Percentiles rank a stretch among this genome's conserved stretches.
Evolutionary conservation across 305 asterid genomes (phyloP).

Genomic region (Fraxinus paxiana): DNA sequence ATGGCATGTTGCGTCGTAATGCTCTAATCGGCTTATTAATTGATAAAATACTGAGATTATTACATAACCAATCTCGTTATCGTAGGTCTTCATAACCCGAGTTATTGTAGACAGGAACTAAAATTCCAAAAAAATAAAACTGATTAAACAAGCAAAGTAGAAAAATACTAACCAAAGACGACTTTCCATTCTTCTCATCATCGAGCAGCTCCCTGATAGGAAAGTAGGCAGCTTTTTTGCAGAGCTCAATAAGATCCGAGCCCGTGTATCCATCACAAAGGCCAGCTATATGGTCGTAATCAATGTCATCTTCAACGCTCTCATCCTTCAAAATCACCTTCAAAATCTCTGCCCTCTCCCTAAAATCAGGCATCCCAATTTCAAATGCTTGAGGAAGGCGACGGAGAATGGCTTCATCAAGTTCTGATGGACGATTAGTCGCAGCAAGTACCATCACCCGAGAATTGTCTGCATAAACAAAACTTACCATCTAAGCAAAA

Average conservation of each 20-base stretch:
- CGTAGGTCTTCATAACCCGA: neutral
- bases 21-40: neutral
- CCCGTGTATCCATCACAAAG: slow-evolving; percentile 81
- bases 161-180: slow-evolving; percentile 39
- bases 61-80: neutral
- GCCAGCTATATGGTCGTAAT: slow-evolving; percentile 59
- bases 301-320: slow-evolving; percentile 52
- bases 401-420: slow-evolving; percentile 90
- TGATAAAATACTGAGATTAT: neutral
- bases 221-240: slow-evolving; percentile 85
- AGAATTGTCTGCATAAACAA: slow-evolving; percentile 56
- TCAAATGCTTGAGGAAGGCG: slow-evolving; percentile 95
- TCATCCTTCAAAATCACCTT: slow-evolving; percentile 79
- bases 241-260: slow-evolving; percentile 83
- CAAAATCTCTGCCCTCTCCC: slow-evolving; percentile 66
- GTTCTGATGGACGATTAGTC: slow-evolving; percentile 95
- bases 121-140: neutral
- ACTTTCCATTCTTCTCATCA: slow-evolving; percentile 63
- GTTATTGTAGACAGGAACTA: neutral
- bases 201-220: slow-evolving; percentile 70
- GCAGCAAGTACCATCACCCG: slow-evolving; percentile 95
- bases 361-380: slow-evolving; percentile 62
- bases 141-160: neutral
- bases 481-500: slow-evolving; percentile 14
- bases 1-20: neutral